Conservation (phyloP, 2,329 filamentous ascomycete genomes). For the Penicillium thymicola region DNA sequence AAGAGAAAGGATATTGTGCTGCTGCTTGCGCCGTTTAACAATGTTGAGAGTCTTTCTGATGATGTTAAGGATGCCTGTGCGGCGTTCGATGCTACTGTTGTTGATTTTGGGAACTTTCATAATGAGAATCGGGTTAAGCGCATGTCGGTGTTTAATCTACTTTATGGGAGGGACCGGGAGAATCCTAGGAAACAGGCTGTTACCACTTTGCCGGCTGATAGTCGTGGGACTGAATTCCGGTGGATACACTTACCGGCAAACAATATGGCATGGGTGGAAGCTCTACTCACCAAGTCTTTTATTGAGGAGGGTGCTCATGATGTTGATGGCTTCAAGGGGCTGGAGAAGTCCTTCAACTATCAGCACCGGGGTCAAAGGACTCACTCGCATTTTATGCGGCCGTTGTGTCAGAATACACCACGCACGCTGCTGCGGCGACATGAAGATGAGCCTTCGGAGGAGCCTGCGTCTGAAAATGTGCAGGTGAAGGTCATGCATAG, state of each 20-base stretch:
- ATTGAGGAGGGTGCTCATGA: conserved; percentile 62
- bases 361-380: conserved; percentile 58
- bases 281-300: conserved; percentile 61
- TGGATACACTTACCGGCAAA: conserved; percentile 56
- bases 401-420: conserved; percentile 53
- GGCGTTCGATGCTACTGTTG: conserved; percentile 52
- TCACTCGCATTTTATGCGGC: conserved; percentile 62
- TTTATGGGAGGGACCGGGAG: conserved; percentile 51
- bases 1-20: conserved; percentile 38
- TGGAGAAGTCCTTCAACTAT: conserved; percentile 60
- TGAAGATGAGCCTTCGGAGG: conserved; percentile 16
- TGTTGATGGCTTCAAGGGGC: conserved; percentile 60
- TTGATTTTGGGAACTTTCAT: conserved; percentile 51
- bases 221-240: conserved; percentile 49
- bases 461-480: conserved; percentile 13
- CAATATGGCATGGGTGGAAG: conserved; percentile 59
- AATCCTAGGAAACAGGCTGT: conserved; percentile 47
- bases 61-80: conserved; percentile 47
- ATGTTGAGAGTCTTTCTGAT: conserved; percentile 34
- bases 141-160: conserved; percentile 50
- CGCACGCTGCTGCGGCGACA: conserved; percentile 27
- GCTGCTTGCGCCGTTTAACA: conserved; percentile 38
- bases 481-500: conserved; percentile 9
- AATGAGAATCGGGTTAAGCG: conserved; percentile 47
- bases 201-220: conserved; percentile 46